Evolutionary conservation across 2,329 filamentous ascomycete genomes (phyloP), one percentile per base, ranked within the genome.

Genomic region (Diaporthe nobilis): DNA sequence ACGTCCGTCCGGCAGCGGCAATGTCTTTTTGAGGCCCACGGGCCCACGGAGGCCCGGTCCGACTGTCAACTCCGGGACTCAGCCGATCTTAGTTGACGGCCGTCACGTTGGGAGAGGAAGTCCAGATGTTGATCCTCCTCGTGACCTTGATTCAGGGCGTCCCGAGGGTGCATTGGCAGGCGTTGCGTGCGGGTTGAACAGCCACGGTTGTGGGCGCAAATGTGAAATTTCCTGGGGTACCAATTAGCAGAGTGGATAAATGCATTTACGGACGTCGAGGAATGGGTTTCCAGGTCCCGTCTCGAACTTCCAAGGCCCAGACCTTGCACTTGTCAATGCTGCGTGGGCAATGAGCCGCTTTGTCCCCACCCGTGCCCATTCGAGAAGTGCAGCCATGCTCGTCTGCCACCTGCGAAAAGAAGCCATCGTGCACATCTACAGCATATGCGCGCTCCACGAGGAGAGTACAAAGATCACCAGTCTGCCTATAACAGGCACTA

Each of bases 201-300:
- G 20, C 47, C 63, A 37, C 63, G 47, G 31, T 53, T 10, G 47
- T 22, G 65, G 65, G 65, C 65, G 47, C 47, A 55, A n/a, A 8
- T 39, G 65, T 42, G 65, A 55, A 55, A 55, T 70, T 55, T 70
- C 65, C 65, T 70, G 65, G 65, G 65, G 65, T 70, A 70, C 34
- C 17, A 55, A 70, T 70, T 70, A 55, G 49, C 49, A 42, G 31
- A 39, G 65, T 70, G 65, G 65, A 42, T 70, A 55, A 65, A 68
- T 20, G 49, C n/a, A 70, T 70, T 39, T 39, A 37, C 63, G 63
- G 63, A 53, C 28, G 22, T 68, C 63, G 47, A 68, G 63, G 25
- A 47, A 65, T 65, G 60, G 39, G 39, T 65, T 51, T 37, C 65
- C 31, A 70, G 17, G 31, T 68, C 39, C 20, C 42, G 39, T 49